Percentiles rank a stretch among this genome's conserved stretches.
Evolutionary conservation across 495 filamentous ascomycete genomes (phyloP).

Genomic region (Hypoxylon perforatum): DNA sequence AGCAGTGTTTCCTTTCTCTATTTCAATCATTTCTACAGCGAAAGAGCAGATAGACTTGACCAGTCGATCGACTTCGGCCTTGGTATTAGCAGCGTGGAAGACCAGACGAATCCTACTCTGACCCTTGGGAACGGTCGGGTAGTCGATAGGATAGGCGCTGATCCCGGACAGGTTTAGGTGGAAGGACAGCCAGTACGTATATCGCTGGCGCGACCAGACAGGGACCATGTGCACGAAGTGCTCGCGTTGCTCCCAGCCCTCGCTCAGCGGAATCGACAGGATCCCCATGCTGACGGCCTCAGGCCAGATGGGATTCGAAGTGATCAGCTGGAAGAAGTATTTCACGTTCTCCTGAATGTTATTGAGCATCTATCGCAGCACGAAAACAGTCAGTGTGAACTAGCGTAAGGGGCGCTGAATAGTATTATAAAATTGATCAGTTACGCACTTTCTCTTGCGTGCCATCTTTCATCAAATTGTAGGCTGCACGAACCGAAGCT

Average conservation of each 20-base stretch:
- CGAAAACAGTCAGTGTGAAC: too few relatives aligned
- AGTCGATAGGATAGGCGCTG: constrained; percentile 56
- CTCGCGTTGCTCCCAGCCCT: constrained; percentile 20
- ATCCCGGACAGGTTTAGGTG: constrained; percentile 50
- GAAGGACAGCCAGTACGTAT: constrained; percentile 50
- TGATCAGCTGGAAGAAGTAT: constrained; percentile 48
- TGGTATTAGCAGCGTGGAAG: constrained; percentile 61
- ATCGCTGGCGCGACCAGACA: constrained; percentile 33
- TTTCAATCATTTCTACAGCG: constrained; percentile 50
- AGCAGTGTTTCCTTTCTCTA: constrained; percentile 24
- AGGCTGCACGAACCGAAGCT: too few relatives aligned
- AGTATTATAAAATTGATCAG: too few relatives aligned
- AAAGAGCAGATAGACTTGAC: constrained; percentile 52
- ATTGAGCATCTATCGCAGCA: constrained; percentile 18
- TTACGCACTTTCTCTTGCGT: too few relatives aligned
- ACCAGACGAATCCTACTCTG: constrained; percentile 60
- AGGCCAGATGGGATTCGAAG: constrained; percentile 42
- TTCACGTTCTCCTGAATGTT: constrained; percentile 47
- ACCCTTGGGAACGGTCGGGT: constrained; percentile 60
- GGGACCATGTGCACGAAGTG: constrained; percentile 40
- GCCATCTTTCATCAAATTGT: too few relatives aligned
- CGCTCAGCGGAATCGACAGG: constrained; percentile 20
- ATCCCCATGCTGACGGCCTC: constrained; percentile 48
- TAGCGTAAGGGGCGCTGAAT: too few relatives aligned
- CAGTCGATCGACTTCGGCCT: constrained; percentile 56